phyloP scores from a whole-genome alignment of 78 protist genomes.

The Pigoraptor vietnamica region DNA sequence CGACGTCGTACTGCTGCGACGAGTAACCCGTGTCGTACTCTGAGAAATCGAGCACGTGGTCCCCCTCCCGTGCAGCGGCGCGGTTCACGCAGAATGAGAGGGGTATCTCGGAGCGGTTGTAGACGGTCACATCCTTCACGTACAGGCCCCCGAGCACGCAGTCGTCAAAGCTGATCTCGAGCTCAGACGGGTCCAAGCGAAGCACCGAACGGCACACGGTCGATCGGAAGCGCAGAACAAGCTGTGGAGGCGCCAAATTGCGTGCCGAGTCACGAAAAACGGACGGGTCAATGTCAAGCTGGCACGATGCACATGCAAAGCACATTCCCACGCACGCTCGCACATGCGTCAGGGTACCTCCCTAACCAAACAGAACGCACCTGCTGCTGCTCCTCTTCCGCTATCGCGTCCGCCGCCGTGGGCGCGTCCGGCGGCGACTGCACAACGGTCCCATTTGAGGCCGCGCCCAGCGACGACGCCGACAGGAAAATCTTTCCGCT shows the following conservation, averaged over 20 bases:
- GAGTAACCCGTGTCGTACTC: slow-evolving; percentile 42
- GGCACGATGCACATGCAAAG: too few species aligned
- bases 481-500: slow-evolving; percentile 38
- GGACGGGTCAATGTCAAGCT: background rate
- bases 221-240: background rate
- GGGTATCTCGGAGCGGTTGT: slow-evolving; percentile 71
- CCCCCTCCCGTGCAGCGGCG: slow-evolving; percentile 30
- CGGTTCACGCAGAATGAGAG: slow-evolving; percentile 13
- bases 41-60: slow-evolving; percentile 37
- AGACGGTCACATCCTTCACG: slow-evolving; percentile 58
- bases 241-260: background rate
- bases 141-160: slow-evolving; percentile 41
- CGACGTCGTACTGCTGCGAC: background rate
- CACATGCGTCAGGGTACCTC: too few species aligned
- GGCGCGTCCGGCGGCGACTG: slow-evolving; percentile 21
- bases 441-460: slow-evolving; percentile 11
- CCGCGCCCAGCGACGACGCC: background rate
- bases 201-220: slow-evolving; percentile 32
- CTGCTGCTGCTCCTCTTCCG: background rate
- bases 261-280: background rate
- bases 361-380: too few species aligned
- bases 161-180: slow-evolving; percentile 53
- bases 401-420: background rate
- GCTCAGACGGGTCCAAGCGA: slow-evolving; percentile 21
- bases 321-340: too few species aligned